phyloP scores from a whole-genome alignment of 805 yeast genomes.

The Wickerhamiella galacta region DNA sequence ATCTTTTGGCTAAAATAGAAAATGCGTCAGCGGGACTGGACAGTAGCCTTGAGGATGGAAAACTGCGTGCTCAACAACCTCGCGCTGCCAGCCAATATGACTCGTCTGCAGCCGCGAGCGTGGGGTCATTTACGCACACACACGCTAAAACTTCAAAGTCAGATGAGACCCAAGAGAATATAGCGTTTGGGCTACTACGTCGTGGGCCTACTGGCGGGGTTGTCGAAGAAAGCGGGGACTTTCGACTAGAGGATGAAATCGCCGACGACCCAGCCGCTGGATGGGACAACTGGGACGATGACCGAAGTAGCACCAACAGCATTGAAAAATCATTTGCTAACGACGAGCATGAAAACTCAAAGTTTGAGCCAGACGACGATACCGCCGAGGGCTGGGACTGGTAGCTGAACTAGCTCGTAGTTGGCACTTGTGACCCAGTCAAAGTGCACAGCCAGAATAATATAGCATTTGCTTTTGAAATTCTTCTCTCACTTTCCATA shows the following conservation, averaged over 20 bases:
- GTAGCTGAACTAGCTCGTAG: too few species aligned
- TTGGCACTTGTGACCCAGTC: too few species aligned
- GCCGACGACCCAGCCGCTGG: background rate
- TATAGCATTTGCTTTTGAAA: too few species aligned
- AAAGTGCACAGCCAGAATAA: too few species aligned
- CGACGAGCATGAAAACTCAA: conserved; percentile 3
- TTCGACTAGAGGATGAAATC: conserved; percentile 1
- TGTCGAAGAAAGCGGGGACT: conserved; percentile 5
- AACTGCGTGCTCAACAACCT: conserved; percentile 11
- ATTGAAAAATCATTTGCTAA: background rate
- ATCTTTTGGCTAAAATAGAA: conserved; percentile 39
- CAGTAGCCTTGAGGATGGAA: conserved; percentile 9
- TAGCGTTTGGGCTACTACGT: background rate
- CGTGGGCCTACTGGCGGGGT: conserved; percentile 4
- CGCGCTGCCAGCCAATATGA: conserved; percentile 1
- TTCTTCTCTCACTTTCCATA: too few species aligned
- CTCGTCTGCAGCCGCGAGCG: background rate
- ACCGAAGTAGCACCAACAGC: too few species aligned
- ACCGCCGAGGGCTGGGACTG: conserved; percentile 22
- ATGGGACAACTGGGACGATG: background rate
- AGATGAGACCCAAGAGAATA: background rate
- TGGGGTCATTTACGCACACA: background rate
- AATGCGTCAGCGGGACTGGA: conserved; percentile 26
- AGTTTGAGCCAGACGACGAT: conserved; percentile 14
- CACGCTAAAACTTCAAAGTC: background rate